phyloP scores from a whole-genome alignment of 2,329 filamentous ascomycete species.

The Aspergillus ochraceus region DNA sequence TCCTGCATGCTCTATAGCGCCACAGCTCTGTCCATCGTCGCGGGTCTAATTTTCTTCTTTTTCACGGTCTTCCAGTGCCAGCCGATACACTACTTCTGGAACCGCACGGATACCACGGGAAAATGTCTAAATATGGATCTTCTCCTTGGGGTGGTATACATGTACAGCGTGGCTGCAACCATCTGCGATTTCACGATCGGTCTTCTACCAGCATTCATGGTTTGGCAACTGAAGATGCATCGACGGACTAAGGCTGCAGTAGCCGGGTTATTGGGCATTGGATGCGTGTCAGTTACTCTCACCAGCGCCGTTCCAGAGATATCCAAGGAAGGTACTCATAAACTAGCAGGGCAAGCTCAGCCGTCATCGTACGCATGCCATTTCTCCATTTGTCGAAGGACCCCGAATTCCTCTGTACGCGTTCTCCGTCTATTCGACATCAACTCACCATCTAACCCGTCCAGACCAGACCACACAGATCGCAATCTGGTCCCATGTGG shows the following conservation, averaged over 20 bases:
- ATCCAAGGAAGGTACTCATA: neutral
- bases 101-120: slow-evolving; percentile 27
- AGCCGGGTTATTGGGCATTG: slow-evolving; percentile 54
- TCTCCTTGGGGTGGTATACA: slow-evolving; percentile 53
- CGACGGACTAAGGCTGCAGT: slow-evolving; percentile 52
- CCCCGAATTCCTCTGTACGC: slow-evolving; percentile 26
- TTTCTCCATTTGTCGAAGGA: slow-evolving; percentile 16
- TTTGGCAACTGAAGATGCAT: slow-evolving; percentile 57
- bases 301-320: no score
- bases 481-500: slow-evolving; percentile 39
- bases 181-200: slow-evolving; percentile 52
- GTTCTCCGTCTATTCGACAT: neutral
- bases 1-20: slow-evolving; percentile 47
- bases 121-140: slow-evolving; percentile 45
- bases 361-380: slow-evolving; percentile 23
- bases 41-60: slow-evolving; percentile 51
- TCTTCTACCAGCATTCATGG: slow-evolving; percentile 53
- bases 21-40: slow-evolving; percentile 43
- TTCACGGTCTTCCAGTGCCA: slow-evolving; percentile 53
- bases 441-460: neutral
- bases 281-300: slow-evolving; percentile 42
- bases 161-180: slow-evolving; percentile 49
- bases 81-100: slow-evolving; percentile 53
- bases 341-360: slow-evolving; percentile 19
- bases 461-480: slow-evolving; percentile 45